Evolutionary conservation across 768 basidiomycete genomes (phyloP), one percentile per base, ranked within the genome.

Genomic region (Rhizopogon roseolus): DNA sequence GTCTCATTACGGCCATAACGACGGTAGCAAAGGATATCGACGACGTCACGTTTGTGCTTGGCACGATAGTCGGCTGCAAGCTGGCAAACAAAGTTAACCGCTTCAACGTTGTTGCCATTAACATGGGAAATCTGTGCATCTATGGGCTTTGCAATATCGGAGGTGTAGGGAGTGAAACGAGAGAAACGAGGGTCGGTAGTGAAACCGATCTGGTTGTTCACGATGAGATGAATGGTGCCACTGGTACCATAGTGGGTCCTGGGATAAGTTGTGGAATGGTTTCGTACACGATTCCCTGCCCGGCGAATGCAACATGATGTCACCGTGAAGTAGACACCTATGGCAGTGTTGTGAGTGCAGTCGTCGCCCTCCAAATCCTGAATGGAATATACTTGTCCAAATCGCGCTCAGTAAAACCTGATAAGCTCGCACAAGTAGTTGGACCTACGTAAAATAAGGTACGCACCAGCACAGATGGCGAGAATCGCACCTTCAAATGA

Each of bases 1-100:
- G 94, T 98, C 73, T 99, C 97, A 71, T 99, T 99, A 75, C 98
- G 97, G n/a, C 97, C 97, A 67, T 98, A 85, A 52, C 94, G 93
- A 59, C 97, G 90, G 76, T 98, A 99, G 75, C 97, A 99, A 54
- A 99, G 94, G 54, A 99, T 93, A 71, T 99, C 96, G 57, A 99
- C 96, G 58, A 99, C 96, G 68, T 99, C 97, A 76, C 91, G 95
- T 81, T 96, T 97, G 81, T 86, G 98, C 73, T 93, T 96, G 60
- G 96, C 94, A 48, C 96, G 87, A 74, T 93, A 99, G 70, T 99
- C 96, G 28, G 96, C 96, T 27, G 96, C 97, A 53, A 99, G 86
- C 64, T 96, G 94, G 73, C 93, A 96, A 39, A 99, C 96, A 66
- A 95, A 99, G 70, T 91, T 98, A 69, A 99, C 94, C 19, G 96